phyloP scores from a whole-genome alignment of 768 basidiomycete species.

The Suillus ampliporus region DNA sequence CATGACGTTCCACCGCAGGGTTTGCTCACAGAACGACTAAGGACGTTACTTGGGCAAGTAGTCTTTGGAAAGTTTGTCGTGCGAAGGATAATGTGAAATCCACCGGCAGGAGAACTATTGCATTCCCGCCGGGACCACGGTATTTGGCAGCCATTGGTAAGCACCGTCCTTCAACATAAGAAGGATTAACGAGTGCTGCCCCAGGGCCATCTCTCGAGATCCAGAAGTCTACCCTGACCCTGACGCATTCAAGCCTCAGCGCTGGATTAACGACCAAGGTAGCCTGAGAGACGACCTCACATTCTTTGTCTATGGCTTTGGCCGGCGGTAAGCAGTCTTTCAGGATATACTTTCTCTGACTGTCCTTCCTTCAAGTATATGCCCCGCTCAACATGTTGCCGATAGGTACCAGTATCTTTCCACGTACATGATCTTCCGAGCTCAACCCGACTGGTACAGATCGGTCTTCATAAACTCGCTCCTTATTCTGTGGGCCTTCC shows the following conservation, averaged over 20 bases:
- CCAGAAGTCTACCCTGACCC: neutral
- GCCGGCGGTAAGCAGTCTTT: neutral
- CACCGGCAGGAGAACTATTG: constrained; percentile 26
- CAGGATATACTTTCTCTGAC: neutral
- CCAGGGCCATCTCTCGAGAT: neutral
- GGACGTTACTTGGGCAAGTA: constrained; percentile 5
- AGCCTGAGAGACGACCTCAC: too few species aligned
- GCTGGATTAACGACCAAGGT: too few species aligned
- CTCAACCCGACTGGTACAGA: constrained; percentile 36
- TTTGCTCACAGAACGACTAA: constrained; percentile 3
- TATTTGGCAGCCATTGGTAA: constrained; percentile 26
- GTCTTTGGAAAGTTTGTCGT: neutral
- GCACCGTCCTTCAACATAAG: neutral
- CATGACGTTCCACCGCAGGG: neutral
- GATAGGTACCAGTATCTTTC: constrained; percentile 17
- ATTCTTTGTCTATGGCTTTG: neutral
- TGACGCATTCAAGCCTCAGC: neutral
- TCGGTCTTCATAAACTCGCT: constrained; percentile 69
- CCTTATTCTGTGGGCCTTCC: constrained; percentile 67
- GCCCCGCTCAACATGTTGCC: constrained; percentile 56
- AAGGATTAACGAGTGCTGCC: neutral
- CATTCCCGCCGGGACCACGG: constrained; percentile 27
- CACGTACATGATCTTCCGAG: neutral
- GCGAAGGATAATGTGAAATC: neutral
- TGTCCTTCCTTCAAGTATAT: constrained; percentile 43